Base-by-base conservation (phyloP, 2,329 filamentous ascomycete species). In the Aspergillus texensis region DNA sequence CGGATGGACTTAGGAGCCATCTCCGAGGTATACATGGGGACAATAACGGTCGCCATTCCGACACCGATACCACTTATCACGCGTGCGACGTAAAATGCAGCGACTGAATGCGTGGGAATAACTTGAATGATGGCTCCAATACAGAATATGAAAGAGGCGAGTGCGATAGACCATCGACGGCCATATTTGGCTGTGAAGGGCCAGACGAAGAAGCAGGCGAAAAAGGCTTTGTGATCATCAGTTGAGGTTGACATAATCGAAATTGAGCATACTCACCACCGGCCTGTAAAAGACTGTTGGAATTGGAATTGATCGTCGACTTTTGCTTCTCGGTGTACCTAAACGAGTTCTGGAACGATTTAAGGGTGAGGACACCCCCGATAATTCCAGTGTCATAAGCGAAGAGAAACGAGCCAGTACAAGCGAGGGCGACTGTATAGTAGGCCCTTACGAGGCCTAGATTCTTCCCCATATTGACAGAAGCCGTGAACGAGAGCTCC, bases 151-250 rank as follows among this genome's bases (percentile, higher is more conserved):
- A 75, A 61, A 57, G 82, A 82, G 21, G 78, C 77, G 24, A 80
- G 72, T 12, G 83, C 76, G 53, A 85, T 77, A 12, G 79, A 77
- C 69, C 71, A 78, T 62, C 78, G 78, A 28, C 84, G 79, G 11
- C 83, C 84, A 54, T 77, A 78, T 24, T 72, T 72, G 52, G 81
- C 77, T 2, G 80, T 82, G 39, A 85, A 65, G 0, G 81, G 80
- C 69, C 80, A 83, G 57, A 82, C 79, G 58, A 76, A 68, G 57
- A 85, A 79, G 58, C 82, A 82, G n/a, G 83, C 80, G 57, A 85
- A 78, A 67, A 86, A 86, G 24, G 82, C 82, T 58, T 6, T n/a
- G 21, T 3, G 10, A 2, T 9, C 12, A 28, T 54, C 32, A 54
- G 52, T 54, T 5, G 30, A 30, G 1, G 52, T 54, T 34, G 14